Percentiles rank a stretch among this genome's conserved stretches.
Evolutionary conservation across 202 grass and related monocot species (phyloP).

Genomic region (Tripidium arundinaceum): DNA sequence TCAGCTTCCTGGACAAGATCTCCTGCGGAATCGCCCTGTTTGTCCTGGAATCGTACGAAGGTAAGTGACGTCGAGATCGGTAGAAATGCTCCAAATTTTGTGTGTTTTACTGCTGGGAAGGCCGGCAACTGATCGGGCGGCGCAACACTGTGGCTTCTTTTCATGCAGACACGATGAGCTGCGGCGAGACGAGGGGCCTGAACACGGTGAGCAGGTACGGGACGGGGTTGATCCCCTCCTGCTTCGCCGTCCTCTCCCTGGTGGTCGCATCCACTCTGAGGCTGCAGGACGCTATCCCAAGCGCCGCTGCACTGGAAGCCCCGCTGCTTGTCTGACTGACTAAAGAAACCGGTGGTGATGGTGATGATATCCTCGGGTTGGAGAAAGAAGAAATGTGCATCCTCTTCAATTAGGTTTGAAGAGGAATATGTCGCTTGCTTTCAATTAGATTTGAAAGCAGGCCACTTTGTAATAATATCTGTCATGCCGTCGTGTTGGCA

Average conservation of each 20-base stretch:
- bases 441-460: conserved; percentile 43
- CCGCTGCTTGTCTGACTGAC: conserved; percentile 48
- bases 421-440: neutral
- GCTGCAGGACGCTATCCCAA: conserved; percentile 25
- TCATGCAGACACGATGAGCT: conserved; percentile 13
- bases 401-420: conserved; percentile 35
- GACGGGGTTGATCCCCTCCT: conserved; percentile 47
- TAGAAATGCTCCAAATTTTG: neutral
- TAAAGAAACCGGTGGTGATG: neutral
- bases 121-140: neutral
- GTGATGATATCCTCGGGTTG: too few relatives aligned
- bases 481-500: neutral
- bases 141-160: neutral
- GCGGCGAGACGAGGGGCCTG: conserved; percentile 36
- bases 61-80: too few relatives aligned
- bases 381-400: neutral
- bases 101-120: neutral
- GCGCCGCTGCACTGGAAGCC: conserved; percentile 34
- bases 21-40: too few relatives aligned
- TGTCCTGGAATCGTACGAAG: too few relatives aligned
- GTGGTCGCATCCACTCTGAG: conserved; percentile 39
- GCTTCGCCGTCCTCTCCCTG: conserved; percentile 39
- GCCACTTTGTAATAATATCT: neutral
- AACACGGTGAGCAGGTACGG: conserved; percentile 51
- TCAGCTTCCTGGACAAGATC: too few relatives aligned